Evolutionary conservation across 2,329 filamentous ascomycete species (phyloP), one percentile per base, ranked within the genome.

Genomic region (Cladobotryum protrusum): DNA sequence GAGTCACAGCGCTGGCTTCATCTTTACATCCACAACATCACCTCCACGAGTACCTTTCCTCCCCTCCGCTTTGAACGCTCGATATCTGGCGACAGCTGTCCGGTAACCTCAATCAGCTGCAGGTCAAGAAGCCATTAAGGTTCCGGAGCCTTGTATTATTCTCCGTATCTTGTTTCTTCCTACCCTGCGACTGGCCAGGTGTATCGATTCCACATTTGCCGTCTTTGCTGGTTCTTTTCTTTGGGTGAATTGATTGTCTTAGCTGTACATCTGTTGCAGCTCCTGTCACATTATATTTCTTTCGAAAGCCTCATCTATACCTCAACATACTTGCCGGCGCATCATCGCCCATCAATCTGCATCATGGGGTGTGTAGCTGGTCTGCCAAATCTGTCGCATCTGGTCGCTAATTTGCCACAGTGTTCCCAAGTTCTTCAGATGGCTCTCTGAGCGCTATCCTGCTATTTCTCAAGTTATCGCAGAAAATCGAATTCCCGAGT

Each of bases 401-500:
- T 55, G 47, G 58, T 53, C 48, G 35, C 49, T 55, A 11, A 48
- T 56, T 33, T 43, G 19, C 50, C 50, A 47, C 55, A 80, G 80
- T 78, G 79, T 83, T 57, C 87, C 87, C 66, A 96, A 96, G 67
- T 96, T 96, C 77, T 96, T 96, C 76, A 82, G 93, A 81, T 99
- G 95, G 93, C 87, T 99, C 78, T 96, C 91, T 53, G 95, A 99
- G 81, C 86, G 95, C 61, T 99, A 99, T 81, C 93, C 93, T 49
- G 85, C 93, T 55, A 99, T 99, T 69, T 99, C 93, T 47, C 92
- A 97, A 77, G 78, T 99, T 62, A 99, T 99, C 66, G 90, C 92
- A 48, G 93, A 99, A 75, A 99, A 96, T 71, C 87, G 93, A 62
- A 99, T 99, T 70, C 93, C 93, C 57, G 95, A 99, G 71, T 99